Evolutionary conservation across 2,329 filamentous ascomycete genomes (phyloP), one percentile per base, ranked within the genome.

Genomic region (Juglanconis sp.): DNA sequence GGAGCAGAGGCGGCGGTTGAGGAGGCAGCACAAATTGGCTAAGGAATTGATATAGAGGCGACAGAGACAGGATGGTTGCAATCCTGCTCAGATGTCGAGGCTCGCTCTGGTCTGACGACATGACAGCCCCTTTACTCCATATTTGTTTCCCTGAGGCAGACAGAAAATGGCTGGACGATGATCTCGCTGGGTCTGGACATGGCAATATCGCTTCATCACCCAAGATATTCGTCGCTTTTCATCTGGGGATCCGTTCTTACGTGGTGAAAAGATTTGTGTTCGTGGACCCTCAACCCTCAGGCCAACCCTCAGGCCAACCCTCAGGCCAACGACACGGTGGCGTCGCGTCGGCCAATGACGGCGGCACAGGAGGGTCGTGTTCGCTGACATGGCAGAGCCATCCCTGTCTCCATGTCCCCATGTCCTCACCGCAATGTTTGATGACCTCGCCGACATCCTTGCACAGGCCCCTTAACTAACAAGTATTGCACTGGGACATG

Each of bases 41-140:
- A 61, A 56, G 51, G 63, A 30, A 4, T 47, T 66, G 44, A 44
- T 65, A 48, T 67, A 60, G 50, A 55, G 38, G 34, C 3, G 13
- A 40, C 9, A 24, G 17, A 24, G 17, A 24, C 17, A 2, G 2
- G 17, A 24, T 24, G 17, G 17, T 24, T 24, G 17, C 17, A 24
- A 24, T 24, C 17, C 17, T 24, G 17, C 17, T 24, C 17, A 24
- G 17, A 24, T 24, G 17, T 24, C 17, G 17, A 24, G 17, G 17
- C 17, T 24, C 17, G 17, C 17, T 24, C 17, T 24, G 17, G 17
- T 24, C 17, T 24, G 17, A 24, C 17, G 17, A 24, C 17, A 24
- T 24, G 17, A 24, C 17, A 24, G 17, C 17, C 1, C 17, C 17
- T 24, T 2, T 24, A 24, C 17, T 24, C 17, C 17, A 24, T 24